Conservation (phyloP, 768 basidiomycete genomes). For the Kwoniella heveanensis region DNA sequence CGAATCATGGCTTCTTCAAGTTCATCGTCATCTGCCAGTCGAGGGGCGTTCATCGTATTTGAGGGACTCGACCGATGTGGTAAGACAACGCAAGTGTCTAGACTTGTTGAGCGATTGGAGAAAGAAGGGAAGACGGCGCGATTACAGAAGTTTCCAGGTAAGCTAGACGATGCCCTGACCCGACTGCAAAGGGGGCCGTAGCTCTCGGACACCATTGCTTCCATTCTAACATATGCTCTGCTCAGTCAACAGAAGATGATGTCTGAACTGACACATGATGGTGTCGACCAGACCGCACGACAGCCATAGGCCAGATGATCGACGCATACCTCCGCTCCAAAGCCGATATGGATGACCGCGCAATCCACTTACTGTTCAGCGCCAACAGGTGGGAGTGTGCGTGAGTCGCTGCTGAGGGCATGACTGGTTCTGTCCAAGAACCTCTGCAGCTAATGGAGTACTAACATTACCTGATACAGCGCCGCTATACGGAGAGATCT, state of each 20-base stretch:
- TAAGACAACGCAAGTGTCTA: constrained; percentile 81
- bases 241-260: too few species aligned
- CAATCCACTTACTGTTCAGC: constrained; percentile 90
- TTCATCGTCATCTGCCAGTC: constrained; percentile 10
- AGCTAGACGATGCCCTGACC: constrained; percentile 15
- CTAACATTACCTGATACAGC: too few species aligned
- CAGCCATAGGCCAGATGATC: constrained; percentile 88
- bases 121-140: constrained; percentile 59
- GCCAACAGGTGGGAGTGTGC: constrained; percentile 96
- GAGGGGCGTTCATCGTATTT: constrained; percentile 83
- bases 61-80: constrained; percentile 96
- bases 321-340: constrained; percentile 83
- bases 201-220: too few species aligned
- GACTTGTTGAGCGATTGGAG: constrained; percentile 65
- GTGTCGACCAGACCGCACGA: constrained; percentile 73
- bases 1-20: neutral
- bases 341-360: constrained; percentile 84
- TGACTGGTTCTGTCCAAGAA: too few species aligned
- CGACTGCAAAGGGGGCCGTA: too few species aligned
- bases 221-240: too few species aligned
- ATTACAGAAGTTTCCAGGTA: constrained; percentile 88
- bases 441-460: too few species aligned
- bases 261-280: neutral
- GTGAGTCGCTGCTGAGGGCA: too few species aligned
- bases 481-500: constrained; percentile 64